Base-by-base conservation (phyloP, 192 early-diverging fungal genomes). In the Linderina pennispora region DNA sequence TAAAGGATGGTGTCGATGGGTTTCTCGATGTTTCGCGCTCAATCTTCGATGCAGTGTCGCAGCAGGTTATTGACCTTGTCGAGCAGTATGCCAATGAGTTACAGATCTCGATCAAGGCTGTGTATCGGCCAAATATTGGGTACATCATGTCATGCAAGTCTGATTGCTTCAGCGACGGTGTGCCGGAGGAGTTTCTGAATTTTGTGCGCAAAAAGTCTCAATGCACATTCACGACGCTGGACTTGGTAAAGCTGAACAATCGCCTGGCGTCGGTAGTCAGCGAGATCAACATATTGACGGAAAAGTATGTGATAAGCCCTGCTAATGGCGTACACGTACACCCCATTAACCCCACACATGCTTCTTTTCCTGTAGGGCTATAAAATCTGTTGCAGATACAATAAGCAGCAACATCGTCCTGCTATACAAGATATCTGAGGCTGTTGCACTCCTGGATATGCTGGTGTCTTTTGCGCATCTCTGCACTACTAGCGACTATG, bases 231-330 rank as follows among this genome's bases (percentile, higher is more conserved):
- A 92, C 88, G 13, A 91, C 87, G 0, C 49, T 96, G 6, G 78
- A 87, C 37, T 58, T 96, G 55, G 79, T 85, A 66, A 81, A 89
- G 67, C 79, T 79, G 42, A 96, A 96, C 53, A 81, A 80, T 15
- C 79, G 88, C 10, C 81, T 96, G 7, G 64, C 84, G 11, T 86
- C 92, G 20, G 89, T 88, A 0, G 58, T 92, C 33, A 74, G 77
- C 16, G 93, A 96, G 47, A 84, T 93, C 11, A 91, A 82, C 51
- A 36, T 89, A 35, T 81, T 89, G 73, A 85, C 84, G 0, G 87
- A 89, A 53, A 83, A 77, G 80, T 85, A 78, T 22, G 67, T 46
- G 44, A n/a, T n/a, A n/a, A n/a, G n/a, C n/a, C n/a, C n/a, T 33
- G 9, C 20, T 11, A 20, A 8, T 43, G 31, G 13, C 9, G 4